A percentile compares a stretch with the other conserved stretches of the same genome.
These are phyloP conservation scores for Paramecium bursaria DNA, from an alignment of 73 alveolate species.

Conservation along the genomic window DNA sequence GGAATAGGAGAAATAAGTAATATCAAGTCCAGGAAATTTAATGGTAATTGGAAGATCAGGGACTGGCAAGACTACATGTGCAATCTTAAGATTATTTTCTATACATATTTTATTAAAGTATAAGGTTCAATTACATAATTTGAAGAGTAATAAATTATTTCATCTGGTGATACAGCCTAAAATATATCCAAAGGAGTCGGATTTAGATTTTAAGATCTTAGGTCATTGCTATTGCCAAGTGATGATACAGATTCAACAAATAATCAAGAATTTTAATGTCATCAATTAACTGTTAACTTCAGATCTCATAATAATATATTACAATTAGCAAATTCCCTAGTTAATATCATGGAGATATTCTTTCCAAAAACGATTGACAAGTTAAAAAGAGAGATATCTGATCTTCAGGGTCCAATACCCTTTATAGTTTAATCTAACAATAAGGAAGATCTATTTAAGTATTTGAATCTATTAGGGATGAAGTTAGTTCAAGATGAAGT, in stretches of 20 bases:
- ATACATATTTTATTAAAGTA: slow-evolving; percentile 67
- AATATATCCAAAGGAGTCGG: slow-evolving; percentile 91
- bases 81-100: slow-evolving; percentile 77
- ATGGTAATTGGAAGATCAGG: slow-evolving; percentile 82
- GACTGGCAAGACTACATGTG: slow-evolving; percentile 84
- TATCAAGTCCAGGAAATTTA: slow-evolving; percentile 50
- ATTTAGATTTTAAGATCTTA: slow-evolving; percentile 64
- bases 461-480: neutral
- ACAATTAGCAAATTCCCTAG: slow-evolving; percentile 60
- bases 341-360: slow-evolving; percentile 44
- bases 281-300: slow-evolving; percentile 24
- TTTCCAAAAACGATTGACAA: slow-evolving; percentile 70
- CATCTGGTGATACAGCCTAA: slow-evolving; percentile 89
- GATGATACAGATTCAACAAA: too few species aligned
- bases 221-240: too few species aligned
- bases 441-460: neutral
- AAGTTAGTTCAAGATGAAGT: slow-evolving; percentile 70
- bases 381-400: slow-evolving; percentile 41
- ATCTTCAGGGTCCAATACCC: slow-evolving; percentile 64
- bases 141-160: slow-evolving; percentile 68
- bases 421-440: neutral
- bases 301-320: slow-evolving; percentile 68
- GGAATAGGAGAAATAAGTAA: slow-evolving; percentile 61
- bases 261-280: too few species aligned
- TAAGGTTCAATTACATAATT: too few species aligned